Conservation (phyloP, 176 grass and related monocot genomes). For the Carex kokanica region DNA sequence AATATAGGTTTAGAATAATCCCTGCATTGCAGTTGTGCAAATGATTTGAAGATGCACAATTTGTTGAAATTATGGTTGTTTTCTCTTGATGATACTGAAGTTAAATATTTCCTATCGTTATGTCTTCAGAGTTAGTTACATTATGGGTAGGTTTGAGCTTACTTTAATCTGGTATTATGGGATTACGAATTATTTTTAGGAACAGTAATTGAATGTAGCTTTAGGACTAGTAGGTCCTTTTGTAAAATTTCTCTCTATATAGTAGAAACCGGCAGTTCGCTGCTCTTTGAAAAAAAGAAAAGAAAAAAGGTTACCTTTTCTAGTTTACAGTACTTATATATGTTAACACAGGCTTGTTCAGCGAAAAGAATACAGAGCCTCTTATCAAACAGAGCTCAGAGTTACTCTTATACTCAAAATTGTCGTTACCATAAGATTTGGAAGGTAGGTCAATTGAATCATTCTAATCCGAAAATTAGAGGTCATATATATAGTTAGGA, state of each 20-base stretch:
- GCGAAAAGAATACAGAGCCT: slow-evolving; percentile 38
- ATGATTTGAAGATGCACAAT: background rate
- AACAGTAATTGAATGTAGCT: slow-evolving; percentile 9
- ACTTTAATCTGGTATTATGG: background rate
- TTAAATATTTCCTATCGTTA: background rate
- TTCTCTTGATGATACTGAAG: background rate
- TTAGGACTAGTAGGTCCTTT: background rate
- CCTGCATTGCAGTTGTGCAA: background rate
- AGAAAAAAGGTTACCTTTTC: background rate
- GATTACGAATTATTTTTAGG: background rate
- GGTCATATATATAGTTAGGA: background rate
- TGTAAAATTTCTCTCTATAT: background rate
- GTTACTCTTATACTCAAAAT: slow-evolving; percentile 42
- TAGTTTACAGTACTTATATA: background rate
- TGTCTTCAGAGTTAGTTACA: background rate
- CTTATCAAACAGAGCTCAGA: slow-evolving; percentile 39
- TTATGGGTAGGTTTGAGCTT: background rate
- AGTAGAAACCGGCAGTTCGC: background rate
- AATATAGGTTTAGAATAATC: background rate
- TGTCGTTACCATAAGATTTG: slow-evolving; percentile 74
- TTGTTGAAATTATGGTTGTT: background rate
- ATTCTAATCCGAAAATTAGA: slow-evolving; percentile 12
- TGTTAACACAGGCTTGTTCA: slow-evolving; percentile 48
- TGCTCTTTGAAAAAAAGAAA: background rate
- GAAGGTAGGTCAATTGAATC: slow-evolving; percentile 46